phyloP scores from a whole-genome alignment of 2,329 filamentous ascomycete species.

The Lecanoromycetidae sp. region DNA sequence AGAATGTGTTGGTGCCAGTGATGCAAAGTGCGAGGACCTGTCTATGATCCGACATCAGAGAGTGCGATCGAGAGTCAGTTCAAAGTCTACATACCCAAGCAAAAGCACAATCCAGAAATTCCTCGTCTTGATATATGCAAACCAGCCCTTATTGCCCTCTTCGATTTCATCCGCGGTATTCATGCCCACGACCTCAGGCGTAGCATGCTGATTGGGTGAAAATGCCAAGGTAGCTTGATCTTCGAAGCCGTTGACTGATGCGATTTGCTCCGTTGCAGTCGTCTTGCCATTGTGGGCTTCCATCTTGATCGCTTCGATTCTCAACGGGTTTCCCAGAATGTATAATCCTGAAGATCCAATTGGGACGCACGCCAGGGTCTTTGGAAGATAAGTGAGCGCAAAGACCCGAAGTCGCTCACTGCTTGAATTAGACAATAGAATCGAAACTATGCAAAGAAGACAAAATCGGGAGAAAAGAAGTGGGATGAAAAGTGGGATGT shows the following conservation, averaged over 20 bases:
- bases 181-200: slow-evolving; percentile 25
- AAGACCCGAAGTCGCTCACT: slow-evolving; percentile 48
- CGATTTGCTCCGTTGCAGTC: slow-evolving; percentile 4
- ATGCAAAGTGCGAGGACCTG: slow-evolving; percentile 82
- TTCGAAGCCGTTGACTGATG: background rate
- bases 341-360: background rate
- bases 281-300: slow-evolving; percentile 5
- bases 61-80: background rate
- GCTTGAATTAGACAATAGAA: slow-evolving; percentile 11
- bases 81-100: slow-evolving; percentile 48
- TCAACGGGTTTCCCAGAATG: too few relatives aligned
- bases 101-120: slow-evolving; percentile 80
- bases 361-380: slow-evolving; percentile 26
- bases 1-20: slow-evolving; percentile 86
- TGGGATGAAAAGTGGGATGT: too few relatives aligned
- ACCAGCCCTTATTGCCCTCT: slow-evolving; percentile 37
- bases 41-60: slow-evolving; percentile 25
- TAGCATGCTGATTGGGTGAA: too few relatives aligned
- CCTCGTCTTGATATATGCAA: slow-evolving; percentile 64
- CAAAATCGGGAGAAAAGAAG: background rate
- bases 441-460: background rate
- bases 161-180: slow-evolving; percentile 29
- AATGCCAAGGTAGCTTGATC: too few relatives aligned
- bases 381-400: slow-evolving; percentile 39
- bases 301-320: slow-evolving; percentile 20